Evolutionary conservation across 202 grass and related monocot species (phyloP).

Genomic region (Panicum virgatum): DNA sequence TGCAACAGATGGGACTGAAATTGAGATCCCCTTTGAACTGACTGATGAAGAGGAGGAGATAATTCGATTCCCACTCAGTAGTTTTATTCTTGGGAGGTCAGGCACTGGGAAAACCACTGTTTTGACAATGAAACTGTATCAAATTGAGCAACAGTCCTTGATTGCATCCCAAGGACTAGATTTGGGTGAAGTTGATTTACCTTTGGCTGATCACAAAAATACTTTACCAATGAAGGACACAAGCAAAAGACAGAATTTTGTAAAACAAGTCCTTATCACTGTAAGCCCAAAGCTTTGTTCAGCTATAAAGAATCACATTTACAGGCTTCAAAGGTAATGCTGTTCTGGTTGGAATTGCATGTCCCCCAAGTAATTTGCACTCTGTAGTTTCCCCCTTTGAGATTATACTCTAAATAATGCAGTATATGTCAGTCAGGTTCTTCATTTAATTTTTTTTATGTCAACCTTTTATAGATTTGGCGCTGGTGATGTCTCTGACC

Average conservation of each 20-base stretch:
- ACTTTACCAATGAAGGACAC: not conserved
- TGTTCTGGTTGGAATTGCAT: not conserved
- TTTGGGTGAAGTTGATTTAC: conserved; percentile 16
- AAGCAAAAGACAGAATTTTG: conserved; percentile 16
- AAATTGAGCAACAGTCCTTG: conserved; percentile 68
- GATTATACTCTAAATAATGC: too few relatives aligned
- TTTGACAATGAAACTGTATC: conserved; percentile 76
- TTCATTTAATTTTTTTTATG: not conserved
- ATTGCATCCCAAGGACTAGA: conserved; percentile 58
- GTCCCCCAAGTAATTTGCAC: too few relatives aligned
- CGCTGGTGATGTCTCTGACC: conserved; percentile 42
- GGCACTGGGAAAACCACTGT: conserved; percentile 93
- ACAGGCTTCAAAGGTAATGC: conserved; percentile 58
- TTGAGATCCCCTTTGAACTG: conserved; percentile 82
- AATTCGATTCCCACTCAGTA: conserved; percentile 66
- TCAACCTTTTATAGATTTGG: conserved; percentile 50
- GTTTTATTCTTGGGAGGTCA: conserved; percentile 86
- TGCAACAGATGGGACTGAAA: conserved; percentile 72
- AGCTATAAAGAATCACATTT: conserved; percentile 72
- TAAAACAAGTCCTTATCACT: conserved; percentile 91
- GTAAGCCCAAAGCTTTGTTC: conserved; percentile 93
- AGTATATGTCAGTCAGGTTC: not conserved
- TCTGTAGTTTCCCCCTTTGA: too few relatives aligned
- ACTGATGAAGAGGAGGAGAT: conserved; percentile 82
- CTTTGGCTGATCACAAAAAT: not conserved